Conservation (phyloP, 805 yeast species). For the Metschnikowia gelsemii region DNA sequence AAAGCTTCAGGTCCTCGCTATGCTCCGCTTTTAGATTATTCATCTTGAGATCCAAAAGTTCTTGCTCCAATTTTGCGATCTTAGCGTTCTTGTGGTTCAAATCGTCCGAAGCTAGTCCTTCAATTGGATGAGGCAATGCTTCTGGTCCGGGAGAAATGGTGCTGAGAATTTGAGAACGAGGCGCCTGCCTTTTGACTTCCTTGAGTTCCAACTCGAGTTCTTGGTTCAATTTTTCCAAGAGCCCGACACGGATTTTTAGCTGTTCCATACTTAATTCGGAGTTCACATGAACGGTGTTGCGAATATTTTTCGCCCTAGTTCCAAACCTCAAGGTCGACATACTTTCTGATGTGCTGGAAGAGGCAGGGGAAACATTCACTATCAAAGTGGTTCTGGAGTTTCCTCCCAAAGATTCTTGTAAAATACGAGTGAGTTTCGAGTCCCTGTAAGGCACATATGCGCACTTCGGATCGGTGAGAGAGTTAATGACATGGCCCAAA, state of each 20-base stretch:
- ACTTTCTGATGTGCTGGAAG: constrained; percentile 59
- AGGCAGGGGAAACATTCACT: constrained; percentile 68
- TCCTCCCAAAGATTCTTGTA: constrained; percentile 81
- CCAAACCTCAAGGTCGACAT: constrained; percentile 75
- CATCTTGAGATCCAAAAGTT: constrained; percentile 19
- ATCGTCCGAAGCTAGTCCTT: constrained; percentile 13
- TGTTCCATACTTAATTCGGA: constrained; percentile 54
- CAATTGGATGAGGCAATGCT: constrained; percentile 3
- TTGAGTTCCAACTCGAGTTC: constrained; percentile 43
- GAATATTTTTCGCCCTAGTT: constrained; percentile 63
- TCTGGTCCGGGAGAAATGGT: background rate
- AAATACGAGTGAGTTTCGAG: constrained; percentile 72
- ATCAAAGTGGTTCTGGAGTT: constrained; percentile 75
- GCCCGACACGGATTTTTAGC: constrained; percentile 40
- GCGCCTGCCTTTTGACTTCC: background rate
- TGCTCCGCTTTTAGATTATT: constrained; percentile 29
- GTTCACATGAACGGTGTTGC: constrained; percentile 64
- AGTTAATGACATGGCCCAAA: constrained; percentile 76
- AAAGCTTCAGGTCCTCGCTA: constrained; percentile 48
- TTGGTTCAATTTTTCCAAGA: constrained; percentile 36
- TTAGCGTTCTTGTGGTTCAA: constrained; percentile 17
- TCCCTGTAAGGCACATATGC: constrained; percentile 74
- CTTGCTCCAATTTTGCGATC: constrained; percentile 20
- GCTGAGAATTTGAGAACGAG: background rate
- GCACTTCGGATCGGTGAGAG: constrained; percentile 67